phyloP scores from a whole-genome alignment of 768 basidiomycete genomes.

The Termitomyces sp. region DNA sequence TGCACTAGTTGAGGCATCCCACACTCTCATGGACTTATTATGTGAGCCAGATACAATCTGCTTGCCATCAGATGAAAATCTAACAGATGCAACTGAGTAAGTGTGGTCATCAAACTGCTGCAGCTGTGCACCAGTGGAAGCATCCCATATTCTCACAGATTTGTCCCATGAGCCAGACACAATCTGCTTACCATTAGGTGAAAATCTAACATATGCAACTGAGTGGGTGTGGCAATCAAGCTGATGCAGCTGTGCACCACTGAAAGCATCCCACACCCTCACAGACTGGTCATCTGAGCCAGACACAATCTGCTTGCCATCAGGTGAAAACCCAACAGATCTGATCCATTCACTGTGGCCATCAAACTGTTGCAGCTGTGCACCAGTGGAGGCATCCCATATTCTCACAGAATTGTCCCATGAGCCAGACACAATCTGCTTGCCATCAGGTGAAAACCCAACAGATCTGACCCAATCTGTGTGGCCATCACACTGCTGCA shows the following conservation, averaged over 20 bases:
- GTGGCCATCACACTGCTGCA: neutral
- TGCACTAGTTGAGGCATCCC: neutral
- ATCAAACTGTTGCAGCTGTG: neutral
- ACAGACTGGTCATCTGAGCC: neutral
- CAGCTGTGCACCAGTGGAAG: neutral
- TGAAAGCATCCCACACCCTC: neutral
- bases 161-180: neutral
- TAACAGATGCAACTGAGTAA: neutral
- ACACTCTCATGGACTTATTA: neutral
- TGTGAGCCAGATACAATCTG: neutral
- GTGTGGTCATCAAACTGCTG: neutral
- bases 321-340: neutral
- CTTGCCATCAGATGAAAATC: neutral
- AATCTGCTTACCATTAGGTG: neutral
- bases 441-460: neutral
- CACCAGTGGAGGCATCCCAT: neutral
- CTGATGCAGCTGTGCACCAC: neutral
- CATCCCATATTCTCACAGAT: neutral
- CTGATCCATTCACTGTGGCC: neutral
- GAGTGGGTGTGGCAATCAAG: neutral
- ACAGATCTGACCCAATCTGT: neutral
- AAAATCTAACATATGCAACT: neutral
- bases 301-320: neutral
- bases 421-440: neutral
- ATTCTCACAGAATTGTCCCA: neutral